phyloP scores from a whole-genome alignment of 805 yeast genomes.

The Phaffomyces opuntiae region DNA sequence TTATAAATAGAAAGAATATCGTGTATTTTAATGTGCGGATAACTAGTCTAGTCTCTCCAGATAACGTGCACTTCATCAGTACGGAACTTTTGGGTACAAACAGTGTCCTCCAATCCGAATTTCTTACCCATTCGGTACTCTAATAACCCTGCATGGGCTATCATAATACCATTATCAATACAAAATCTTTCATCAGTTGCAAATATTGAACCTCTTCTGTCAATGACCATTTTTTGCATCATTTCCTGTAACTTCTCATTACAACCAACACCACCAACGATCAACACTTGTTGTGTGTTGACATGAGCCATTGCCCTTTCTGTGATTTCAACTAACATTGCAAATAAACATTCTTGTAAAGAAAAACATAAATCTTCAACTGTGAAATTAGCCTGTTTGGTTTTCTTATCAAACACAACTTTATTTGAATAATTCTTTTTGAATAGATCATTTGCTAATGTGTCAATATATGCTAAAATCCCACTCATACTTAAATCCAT shows the following conservation, averaged over 20 bases:
- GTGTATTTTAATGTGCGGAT: too few relatives aligned
- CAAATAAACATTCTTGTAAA: slow-evolving; percentile 84
- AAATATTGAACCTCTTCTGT: slow-evolving; percentile 79
- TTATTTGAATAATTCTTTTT: slow-evolving; percentile 33
- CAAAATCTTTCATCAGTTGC: slow-evolving; percentile 97
- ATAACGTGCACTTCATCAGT: slow-evolving; percentile 88
- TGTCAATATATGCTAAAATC: slow-evolving; percentile 78
- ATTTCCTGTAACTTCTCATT: slow-evolving; percentile 85
- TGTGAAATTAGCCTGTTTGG: slow-evolving; percentile 47
- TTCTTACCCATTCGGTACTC: slow-evolving; percentile 75
- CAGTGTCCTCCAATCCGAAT: slow-evolving; percentile 57
- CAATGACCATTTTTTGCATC: slow-evolving; percentile 94
- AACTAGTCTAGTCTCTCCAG: slow-evolving; percentile 60
- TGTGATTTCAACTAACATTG: slow-evolving; percentile 96
- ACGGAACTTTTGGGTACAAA: slow-evolving; percentile 88
- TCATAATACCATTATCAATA: slow-evolving; percentile 97
- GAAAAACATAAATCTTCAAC: slow-evolving; percentile 89
- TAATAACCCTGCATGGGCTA: slow-evolving; percentile 93
- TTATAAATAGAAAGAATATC: too few relatives aligned
- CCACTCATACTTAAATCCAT: slow-evolving; percentile 99
- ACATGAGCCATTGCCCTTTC: slow-evolving; percentile 99
- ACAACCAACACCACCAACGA: slow-evolving; percentile 99
- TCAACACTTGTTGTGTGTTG: slow-evolving; percentile 76
- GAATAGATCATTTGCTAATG: slow-evolving; percentile 67
- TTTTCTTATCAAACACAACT: slow-evolving; percentile 29